Conservation (phyloP, 108 stramenopile species). For the Cyclostephanos invisitatus region DNA sequence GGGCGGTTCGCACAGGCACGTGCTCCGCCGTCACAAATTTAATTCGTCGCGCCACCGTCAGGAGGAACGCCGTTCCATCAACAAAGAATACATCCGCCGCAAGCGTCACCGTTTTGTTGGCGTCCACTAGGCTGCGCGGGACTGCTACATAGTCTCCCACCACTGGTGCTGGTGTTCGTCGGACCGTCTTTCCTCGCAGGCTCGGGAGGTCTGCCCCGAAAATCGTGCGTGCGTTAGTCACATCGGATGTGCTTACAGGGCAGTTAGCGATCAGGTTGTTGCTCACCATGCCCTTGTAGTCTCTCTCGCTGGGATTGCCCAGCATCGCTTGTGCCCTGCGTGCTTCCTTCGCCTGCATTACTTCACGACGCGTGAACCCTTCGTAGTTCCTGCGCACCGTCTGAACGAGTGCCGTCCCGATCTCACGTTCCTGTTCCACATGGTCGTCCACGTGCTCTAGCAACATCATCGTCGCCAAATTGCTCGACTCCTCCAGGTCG, state of each 20-base stretch:
- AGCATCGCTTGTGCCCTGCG: no score
- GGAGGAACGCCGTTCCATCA: not conserved
- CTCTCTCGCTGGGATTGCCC: not conserved
- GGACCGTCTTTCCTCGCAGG: slow-evolving; percentile 14
- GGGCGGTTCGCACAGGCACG: slow-evolving; percentile 12
- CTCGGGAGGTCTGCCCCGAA: slow-evolving; percentile 23
- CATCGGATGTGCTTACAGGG: slow-evolving; percentile 8
- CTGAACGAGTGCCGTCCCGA: no score
- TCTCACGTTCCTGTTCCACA: not conserved
- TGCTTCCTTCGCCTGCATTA: no score
- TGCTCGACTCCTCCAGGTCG: not conserved
- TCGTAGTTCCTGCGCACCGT: no score
- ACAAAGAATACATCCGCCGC: slow-evolving; percentile 4
- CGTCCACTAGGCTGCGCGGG: slow-evolving; percentile 20
- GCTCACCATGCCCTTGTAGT: not conserved
- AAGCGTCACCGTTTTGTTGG: slow-evolving; percentile 28
- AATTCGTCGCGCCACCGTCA: slow-evolving; percentile 11
- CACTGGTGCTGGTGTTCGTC: slow-evolving; percentile 22
- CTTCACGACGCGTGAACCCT: no score
- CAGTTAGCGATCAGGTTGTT: slow-evolving; percentile 14
- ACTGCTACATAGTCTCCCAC: slow-evolving; percentile 14
- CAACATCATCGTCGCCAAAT: slow-evolving; percentile 8
- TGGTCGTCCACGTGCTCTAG: slow-evolving; percentile 4
- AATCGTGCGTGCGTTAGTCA: slow-evolving; percentile 18
- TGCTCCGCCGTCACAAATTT: slow-evolving; percentile 15